Evolutionary conservation across 2,329 filamentous ascomycete species (phyloP), one percentile per base, ranked within the genome.

Genomic region (Phyllosticta capitalensis): DNA sequence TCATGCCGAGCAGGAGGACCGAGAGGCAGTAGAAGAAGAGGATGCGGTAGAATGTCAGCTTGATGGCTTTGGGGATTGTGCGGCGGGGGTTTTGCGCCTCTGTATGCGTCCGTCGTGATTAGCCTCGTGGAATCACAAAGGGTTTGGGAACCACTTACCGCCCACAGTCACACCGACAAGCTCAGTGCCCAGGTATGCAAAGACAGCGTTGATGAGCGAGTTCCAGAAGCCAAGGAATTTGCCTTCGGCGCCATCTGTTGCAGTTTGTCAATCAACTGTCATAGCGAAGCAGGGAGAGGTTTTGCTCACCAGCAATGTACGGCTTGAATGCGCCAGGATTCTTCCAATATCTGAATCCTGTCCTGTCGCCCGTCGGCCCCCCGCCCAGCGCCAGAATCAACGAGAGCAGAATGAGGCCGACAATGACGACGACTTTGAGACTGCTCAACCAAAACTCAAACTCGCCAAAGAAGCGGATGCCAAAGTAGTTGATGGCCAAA

Each of bases 11-110:
- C 56, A 92, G 79, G 56, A 92, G 80, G 38, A 91, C 86, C 21
- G 82, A 85, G 61, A 90, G 72, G 66, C 85, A 80, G 78, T 92
- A 92, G 78, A 92, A 92, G 76, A 92, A 77, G 64, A 90, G 74
- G 70, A 92, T 92, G 61, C 89, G 88, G 77, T 83, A 92, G 74
- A 92, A 92, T 65, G 88, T 91, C 55, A 90, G 79, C 70, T 85
- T 87, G 78, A 91, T 91, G 57, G 88, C 88, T 61, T 85, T 83
- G 6, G 89, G 89, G 62, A 92, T 85, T 17, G 85, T 88, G 71
- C 83, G 83, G 69, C 88, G 84, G 0, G 89, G 89, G 74, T 91
- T 91, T 74, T 90, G 86, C 0, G 88, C 87, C 73, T 91, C 56
- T 9, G 56, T n/a, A n/a, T n/a, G n/a, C 1, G 1, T 45, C 17